A percentile compares a stretch with the other conserved stretches of the same genome.
phyloP scores from a whole-genome alignment of 768 basidiomycete species.

The Leucogyrophana mollusca region DNA sequence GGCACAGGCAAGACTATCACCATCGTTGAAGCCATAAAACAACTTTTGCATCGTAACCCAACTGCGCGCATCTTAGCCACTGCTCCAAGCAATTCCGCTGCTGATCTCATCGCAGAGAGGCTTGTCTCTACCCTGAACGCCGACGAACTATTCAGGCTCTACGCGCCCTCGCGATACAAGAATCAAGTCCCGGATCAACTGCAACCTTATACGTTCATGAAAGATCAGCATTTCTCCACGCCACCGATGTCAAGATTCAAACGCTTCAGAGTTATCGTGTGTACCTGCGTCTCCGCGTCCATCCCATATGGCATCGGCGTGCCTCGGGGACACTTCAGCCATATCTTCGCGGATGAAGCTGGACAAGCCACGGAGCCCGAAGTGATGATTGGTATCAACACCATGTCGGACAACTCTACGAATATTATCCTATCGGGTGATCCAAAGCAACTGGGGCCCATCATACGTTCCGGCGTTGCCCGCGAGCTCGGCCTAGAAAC shows the following conservation, averaged over 20 bases:
- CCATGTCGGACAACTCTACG: constrained; percentile 50
- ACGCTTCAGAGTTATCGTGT: constrained; percentile 55
- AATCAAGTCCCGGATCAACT: constrained; percentile 38
- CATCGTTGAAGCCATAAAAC: constrained; percentile 59
- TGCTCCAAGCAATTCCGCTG: constrained; percentile 68
- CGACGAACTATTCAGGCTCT: constrained; percentile 49
- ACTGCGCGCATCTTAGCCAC: constrained; percentile 55
- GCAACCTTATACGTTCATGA: constrained; percentile 35
- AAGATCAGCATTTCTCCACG: constrained; percentile 32
- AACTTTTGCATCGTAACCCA: constrained; percentile 44
- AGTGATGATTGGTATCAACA: constrained; percentile 60
- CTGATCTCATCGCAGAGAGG: constrained; percentile 53
- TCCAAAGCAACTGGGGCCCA: constrained; percentile 70
- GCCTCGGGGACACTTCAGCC: constrained; percentile 58
- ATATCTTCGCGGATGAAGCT: constrained; percentile 73
- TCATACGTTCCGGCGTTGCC: constrained; percentile 59
- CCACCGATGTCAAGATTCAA: constrained; percentile 39
- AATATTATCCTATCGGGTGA: constrained; percentile 68
- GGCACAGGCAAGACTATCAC: constrained; percentile 73
- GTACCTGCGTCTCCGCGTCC: constrained; percentile 64
- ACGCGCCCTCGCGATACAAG: constrained; percentile 44
- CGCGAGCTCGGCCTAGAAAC: constrained; percentile 52
- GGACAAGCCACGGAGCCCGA: constrained; percentile 74
- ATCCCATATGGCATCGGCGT: constrained; percentile 56
- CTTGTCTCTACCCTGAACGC: constrained; percentile 33